Conservation (phyloP, 2,329 filamentous ascomycete species). For the Chrysoporthe deuterocubensis region DNA sequence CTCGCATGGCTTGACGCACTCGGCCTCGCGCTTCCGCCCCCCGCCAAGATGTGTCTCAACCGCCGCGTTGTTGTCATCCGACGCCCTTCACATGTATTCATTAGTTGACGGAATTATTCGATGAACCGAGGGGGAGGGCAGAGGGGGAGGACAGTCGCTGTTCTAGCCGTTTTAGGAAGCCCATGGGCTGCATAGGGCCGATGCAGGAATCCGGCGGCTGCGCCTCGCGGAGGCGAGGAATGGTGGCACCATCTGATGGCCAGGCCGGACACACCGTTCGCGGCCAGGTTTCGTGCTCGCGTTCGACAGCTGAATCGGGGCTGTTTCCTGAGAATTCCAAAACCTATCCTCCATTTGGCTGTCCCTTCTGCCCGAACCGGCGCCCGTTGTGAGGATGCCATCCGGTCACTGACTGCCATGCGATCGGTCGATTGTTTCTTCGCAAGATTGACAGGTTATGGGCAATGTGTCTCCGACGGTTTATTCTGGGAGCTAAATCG, state of each 20-base stretch:
- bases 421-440: no score
- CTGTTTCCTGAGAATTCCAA: not conserved
- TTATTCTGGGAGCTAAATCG: constrained; percentile 3
- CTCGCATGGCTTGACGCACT: not conserved
- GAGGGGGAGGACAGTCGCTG: not conserved
- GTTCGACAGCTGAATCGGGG: not conserved
- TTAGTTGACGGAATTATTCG: not conserved
- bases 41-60: constrained; percentile 4
- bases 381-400: not conserved
- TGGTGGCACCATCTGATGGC: not conserved
- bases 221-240: not conserved
- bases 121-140: not conserved
- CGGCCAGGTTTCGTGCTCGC: not conserved
- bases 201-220: not conserved
- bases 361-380: not conserved
- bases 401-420: not conserved
- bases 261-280: not conserved
- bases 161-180: not conserved
- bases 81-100: not conserved
- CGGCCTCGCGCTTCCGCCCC: not conserved
- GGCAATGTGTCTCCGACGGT: constrained; percentile 3
- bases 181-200: not conserved
- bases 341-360: not conserved
- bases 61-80: constrained; percentile 1
- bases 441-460: no score